Evolutionary conservation across 352 stramenopile genomes (phyloP), one percentile per base, ranked within the genome.

Genomic region (Phytophthora agathidicida): DNA sequence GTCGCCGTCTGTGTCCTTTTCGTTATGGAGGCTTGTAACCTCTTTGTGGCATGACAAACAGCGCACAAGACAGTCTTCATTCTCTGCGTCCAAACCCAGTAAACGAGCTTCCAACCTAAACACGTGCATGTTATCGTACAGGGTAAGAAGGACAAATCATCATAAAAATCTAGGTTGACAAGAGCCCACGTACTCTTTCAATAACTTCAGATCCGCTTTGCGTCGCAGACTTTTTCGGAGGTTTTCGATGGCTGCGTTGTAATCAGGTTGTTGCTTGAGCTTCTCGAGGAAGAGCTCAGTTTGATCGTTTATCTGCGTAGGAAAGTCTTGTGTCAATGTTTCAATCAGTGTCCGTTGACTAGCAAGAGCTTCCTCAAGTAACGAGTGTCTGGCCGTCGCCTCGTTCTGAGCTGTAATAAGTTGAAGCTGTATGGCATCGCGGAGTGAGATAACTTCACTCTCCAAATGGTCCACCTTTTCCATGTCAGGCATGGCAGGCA

Each of bases 1-100:
- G 0, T 73, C 69, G 9, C 8, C 37, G 23, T 57, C 24, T 11
- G 28, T 23, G 3, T 50, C 50, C 2, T 57, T 55, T 5, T 82
- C 69, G 14, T 38, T 36, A 2, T 60, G 22, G 3, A 53, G 22
- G 10, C 71, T 68, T 5, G 58, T 35, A 6, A 91, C 68, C 48
- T 91, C 81, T 55, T 89, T 91, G 38, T 80, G 81, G 46, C 81
- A 91, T 24, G 81, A 89, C 10, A 91, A 60, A 27, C 81, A 89
- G 0, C 81, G 81, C 22, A 91, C 64, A 1, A 91, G 66, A 46
- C 81, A 91, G 44, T 91, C 81, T 46, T 91, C 79, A 10, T 62
- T 67, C 17, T 88, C 76, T 0, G 53, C 56, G 8, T 89, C 64
- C 14, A 78, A 62, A 0, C 77, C 77, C 9, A 87, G 64, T 14